phyloP scores from a whole-genome alignment of 2,329 filamentous ascomycete species.

The Herpotrichia juniperi region DNA sequence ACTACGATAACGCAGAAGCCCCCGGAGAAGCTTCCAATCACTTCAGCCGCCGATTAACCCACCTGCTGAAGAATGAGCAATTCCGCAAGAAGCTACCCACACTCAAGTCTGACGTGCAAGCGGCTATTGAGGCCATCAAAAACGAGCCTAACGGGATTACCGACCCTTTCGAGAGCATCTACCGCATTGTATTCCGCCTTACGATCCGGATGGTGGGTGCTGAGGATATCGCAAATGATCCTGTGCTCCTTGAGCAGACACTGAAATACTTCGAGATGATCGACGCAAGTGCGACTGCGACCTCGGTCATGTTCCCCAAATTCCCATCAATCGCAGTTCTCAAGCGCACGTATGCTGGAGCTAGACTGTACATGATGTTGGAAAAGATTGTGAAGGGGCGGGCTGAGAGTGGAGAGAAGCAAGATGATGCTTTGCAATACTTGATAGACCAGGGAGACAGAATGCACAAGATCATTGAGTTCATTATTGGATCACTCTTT shows the following conservation, averaged over 20 bases:
- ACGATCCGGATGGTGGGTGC: slow-evolving; percentile 63
- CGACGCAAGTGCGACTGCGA: slow-evolving; percentile 51
- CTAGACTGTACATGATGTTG: slow-evolving; percentile 57
- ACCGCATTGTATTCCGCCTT: slow-evolving; percentile 61
- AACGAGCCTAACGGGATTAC: slow-evolving; percentile 45
- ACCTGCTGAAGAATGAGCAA: slow-evolving; percentile 33
- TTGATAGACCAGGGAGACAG: slow-evolving; percentile 59
- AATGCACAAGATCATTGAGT: slow-evolving; percentile 52
- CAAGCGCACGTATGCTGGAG: slow-evolving; percentile 53
- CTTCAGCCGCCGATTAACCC: slow-evolving; percentile 27
- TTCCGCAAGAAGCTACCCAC: slow-evolving; percentile 44
- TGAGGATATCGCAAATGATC: slow-evolving; percentile 59
- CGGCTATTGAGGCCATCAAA: slow-evolving; percentile 47
- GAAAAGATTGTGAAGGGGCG: slow-evolving; percentile 56
- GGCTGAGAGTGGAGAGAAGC: slow-evolving; percentile 47
- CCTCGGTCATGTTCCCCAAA: slow-evolving; percentile 60
- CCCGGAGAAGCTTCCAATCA: slow-evolving; percentile 23
- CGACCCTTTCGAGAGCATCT: slow-evolving; percentile 62
- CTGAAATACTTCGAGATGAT: slow-evolving; percentile 56
- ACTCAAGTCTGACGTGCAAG: slow-evolving; percentile 50
- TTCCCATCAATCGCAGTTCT: slow-evolving; percentile 55
- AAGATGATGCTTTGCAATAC: slow-evolving; percentile 60
- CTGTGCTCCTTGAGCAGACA: slow-evolving; percentile 48
- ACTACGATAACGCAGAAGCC: slow-evolving; percentile 13
- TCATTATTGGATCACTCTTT: slow-evolving; percentile 61